Conservation (phyloP, 2,329 filamentous ascomycete genomes). For the Aspergillus amoenus region DNA sequence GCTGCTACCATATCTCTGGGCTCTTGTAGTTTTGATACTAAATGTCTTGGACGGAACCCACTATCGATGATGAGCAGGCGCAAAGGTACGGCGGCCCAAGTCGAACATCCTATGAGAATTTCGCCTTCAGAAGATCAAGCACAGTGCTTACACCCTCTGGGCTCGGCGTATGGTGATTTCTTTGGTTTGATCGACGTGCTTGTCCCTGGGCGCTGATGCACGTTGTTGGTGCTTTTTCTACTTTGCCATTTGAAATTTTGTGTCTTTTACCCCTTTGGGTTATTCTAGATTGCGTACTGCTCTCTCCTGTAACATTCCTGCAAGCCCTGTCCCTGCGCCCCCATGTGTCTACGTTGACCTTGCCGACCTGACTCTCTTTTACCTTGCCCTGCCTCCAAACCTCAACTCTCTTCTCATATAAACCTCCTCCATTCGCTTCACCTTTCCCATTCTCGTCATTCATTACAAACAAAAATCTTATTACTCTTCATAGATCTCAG, state of each 20-base stretch:
- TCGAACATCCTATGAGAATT: not conserved
- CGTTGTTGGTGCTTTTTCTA: not conserved
- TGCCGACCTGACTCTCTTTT: slow-evolving; percentile 3
- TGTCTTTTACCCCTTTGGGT: slow-evolving; percentile 5
- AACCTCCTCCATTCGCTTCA: slow-evolving; percentile 2
- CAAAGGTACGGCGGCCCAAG: slow-evolving; percentile 1
- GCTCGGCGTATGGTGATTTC: not conserved
- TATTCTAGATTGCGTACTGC: slow-evolving; percentile 8
- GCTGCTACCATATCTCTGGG: not conserved
- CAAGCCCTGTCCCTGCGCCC: slow-evolving; percentile 3
- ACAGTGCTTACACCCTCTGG: not conserved
- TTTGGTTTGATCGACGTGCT: slow-evolving; percentile 6
- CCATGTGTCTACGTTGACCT: slow-evolving; percentile 11
- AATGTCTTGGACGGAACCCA: slow-evolving; percentile 1
- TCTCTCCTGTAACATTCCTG: not conserved
- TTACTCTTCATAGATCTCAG: not conserved
- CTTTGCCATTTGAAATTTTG: not conserved
- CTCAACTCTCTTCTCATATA: slow-evolving; percentile 1
- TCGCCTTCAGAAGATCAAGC: not conserved
- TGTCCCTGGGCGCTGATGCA: not conserved
- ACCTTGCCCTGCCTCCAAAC: not conserved
- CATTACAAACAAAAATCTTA: not conserved
- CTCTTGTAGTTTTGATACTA: not conserved
- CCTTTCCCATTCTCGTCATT: not conserved
- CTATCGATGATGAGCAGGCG: slow-evolving; percentile 4